phyloP scores from a whole-genome alignment of 75 land plant species.

The Picea glauca region DNA sequence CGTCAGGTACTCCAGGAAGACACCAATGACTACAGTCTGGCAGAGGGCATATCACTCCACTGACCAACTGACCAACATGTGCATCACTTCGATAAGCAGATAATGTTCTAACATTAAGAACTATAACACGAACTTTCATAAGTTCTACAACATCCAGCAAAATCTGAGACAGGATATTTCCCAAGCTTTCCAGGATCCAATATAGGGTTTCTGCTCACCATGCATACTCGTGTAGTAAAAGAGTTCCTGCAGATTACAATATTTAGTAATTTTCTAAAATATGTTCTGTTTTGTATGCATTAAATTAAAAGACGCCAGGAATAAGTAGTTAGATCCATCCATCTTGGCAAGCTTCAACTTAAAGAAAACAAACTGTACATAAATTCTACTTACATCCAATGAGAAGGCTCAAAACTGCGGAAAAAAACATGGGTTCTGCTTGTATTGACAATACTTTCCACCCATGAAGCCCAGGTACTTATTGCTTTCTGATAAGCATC shows the following conservation, averaged over 20 bases:
- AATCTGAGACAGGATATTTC: slow-evolving; percentile 33
- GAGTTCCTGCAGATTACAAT: slow-evolving; percentile 16
- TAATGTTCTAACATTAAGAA: slow-evolving; percentile 75
- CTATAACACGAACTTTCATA: slow-evolving; percentile 42
- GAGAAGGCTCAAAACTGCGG: slow-evolving; percentile 83
- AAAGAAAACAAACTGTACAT: background rate
- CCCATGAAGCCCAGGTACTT: slow-evolving; percentile 88
- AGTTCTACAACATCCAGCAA: slow-evolving; percentile 39
- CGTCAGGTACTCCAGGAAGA: slow-evolving; percentile 91
- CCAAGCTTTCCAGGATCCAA: slow-evolving; percentile 17
- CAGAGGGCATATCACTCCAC: slow-evolving; percentile 45
- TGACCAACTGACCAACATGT: slow-evolving; percentile 62
- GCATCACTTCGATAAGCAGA: slow-evolving; percentile 86
- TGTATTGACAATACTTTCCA: slow-evolving; percentile 47
- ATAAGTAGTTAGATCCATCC: background rate
- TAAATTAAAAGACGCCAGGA: background rate
- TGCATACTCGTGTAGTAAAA: slow-evolving; percentile 17
- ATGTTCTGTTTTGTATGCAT: slow-evolving; percentile 8
- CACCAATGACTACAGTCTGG: slow-evolving; percentile 96
- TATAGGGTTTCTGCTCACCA: slow-evolving; percentile 30
- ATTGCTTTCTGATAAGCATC: slow-evolving; percentile 68
- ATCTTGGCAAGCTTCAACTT: background rate
- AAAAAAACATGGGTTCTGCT: slow-evolving; percentile 75
- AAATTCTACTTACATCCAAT: slow-evolving; percentile 62
- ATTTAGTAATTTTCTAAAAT: background rate